Conservation (phyloP, 2,329 filamentous ascomycete species). For the Epichloe uncinata region DNA sequence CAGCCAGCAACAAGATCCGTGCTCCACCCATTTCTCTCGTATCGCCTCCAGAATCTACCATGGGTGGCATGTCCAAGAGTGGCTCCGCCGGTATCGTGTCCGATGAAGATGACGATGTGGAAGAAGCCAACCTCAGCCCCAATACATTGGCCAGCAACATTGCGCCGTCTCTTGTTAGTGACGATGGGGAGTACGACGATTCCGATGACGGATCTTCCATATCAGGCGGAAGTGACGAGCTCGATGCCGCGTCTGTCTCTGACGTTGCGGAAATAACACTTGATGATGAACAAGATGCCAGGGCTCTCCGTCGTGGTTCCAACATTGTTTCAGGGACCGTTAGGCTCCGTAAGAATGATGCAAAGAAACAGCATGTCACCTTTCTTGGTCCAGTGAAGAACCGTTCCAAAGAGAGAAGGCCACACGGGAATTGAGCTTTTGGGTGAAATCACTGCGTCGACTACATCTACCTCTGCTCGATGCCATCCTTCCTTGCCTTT, state of each 20-base stretch:
- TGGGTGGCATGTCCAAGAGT: conserved; percentile 11
- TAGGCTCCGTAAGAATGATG: conserved; percentile 39
- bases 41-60: conserved; percentile 18
- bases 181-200: conserved; percentile 66
- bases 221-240: conserved; percentile 42
- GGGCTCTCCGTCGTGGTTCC: conserved; percentile 30
- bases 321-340: conserved; percentile 30
- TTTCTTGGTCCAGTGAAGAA: conserved; percentile 39
- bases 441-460: background rate
- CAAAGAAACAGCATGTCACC: conserved; percentile 34
- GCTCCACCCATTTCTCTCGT: conserved; percentile 26
- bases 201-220: conserved; percentile 51
- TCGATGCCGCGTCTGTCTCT: conserved; percentile 45
- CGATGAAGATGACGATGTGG: conserved; percentile 39
- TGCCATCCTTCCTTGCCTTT: background rate
- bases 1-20: conserved; percentile 45
- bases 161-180: conserved; percentile 66
- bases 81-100: conserved; percentile 14
- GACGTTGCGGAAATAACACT: conserved; percentile 50
- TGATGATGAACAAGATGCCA: conserved; percentile 40
- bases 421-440: conserved; percentile 8
- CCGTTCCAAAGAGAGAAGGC: conserved; percentile 20
- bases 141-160: conserved; percentile 60
- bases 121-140: conserved; percentile 51
- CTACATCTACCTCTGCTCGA: background rate